phyloP scores from a whole-genome alignment of 495 filamentous ascomycete species.

The Lasiosphaeris hirsuta region DNA sequence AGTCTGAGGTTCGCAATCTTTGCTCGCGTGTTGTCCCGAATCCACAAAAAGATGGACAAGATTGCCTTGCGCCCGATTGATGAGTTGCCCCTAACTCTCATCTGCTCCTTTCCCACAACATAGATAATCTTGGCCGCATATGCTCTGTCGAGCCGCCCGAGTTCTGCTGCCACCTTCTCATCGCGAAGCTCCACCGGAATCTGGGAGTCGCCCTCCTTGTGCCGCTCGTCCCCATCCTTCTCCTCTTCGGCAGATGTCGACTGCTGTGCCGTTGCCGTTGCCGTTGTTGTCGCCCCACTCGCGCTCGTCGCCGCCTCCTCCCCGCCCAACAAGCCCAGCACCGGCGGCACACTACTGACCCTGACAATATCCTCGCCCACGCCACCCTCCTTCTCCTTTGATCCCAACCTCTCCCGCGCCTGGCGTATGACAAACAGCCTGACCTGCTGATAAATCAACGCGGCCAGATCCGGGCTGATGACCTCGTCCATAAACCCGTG shows the following conservation, averaged over 20 bases:
- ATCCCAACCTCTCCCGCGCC: constrained; percentile 19
- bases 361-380: background rate
- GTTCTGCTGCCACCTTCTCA: constrained; percentile 37
- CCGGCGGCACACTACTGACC: too few relatives aligned
- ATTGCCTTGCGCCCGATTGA: constrained; percentile 45
- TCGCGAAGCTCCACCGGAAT: constrained; percentile 30
- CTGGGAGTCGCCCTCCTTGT: background rate
- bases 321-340: too few relatives aligned
- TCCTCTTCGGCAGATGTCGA: background rate
- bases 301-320: constrained; percentile 1
- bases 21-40: constrained; percentile 64
- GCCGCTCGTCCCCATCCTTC: background rate
- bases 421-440: constrained; percentile 48
- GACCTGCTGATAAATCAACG: constrained; percentile 58
- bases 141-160: constrained; percentile 53
- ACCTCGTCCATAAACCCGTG: constrained; percentile 71
- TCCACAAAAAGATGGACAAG: constrained; percentile 60
- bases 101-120: constrained; percentile 70
- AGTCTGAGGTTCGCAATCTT: constrained; percentile 61
- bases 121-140: constrained; percentile 63
- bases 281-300: constrained; percentile 6
- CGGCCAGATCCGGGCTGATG: constrained; percentile 58
- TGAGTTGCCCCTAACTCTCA: constrained; percentile 49
- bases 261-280: background rate
- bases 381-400: constrained; percentile 7